Evolutionary conservation across 345 rosid species (phyloP).

Genomic region (Heritiera littoralis): DNA sequence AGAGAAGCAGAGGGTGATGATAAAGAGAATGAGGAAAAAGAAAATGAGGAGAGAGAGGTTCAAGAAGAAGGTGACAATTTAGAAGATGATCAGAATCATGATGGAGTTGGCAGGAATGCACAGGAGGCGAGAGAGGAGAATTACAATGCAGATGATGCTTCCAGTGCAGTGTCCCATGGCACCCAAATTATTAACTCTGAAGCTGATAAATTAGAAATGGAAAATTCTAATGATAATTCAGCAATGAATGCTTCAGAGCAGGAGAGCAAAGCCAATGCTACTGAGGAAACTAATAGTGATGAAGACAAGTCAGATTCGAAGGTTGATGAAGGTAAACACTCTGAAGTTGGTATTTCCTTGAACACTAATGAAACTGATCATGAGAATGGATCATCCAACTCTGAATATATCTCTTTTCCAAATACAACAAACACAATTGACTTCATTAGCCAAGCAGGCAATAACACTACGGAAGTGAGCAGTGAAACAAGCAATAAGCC

Average conservation of each 20-base stretch:
- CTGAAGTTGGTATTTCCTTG: conserved; percentile 18
- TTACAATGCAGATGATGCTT: conserved; percentile 71
- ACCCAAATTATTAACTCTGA: conserved; percentile 40
- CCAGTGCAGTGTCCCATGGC: conserved; percentile 93
- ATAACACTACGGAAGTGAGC: conserved; percentile 30
- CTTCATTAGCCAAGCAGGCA: conserved; percentile 22
- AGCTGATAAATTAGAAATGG: conserved; percentile 39
- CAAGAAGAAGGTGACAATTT: conserved; percentile 39
- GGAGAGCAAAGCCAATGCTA: conserved; percentile 25
- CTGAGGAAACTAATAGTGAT: conserved; percentile 26
- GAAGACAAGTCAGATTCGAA: conserved; percentile 33
- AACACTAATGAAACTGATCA: conserved; percentile 38
- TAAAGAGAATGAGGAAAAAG: conserved; percentile 36
- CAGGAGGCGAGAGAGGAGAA: conserved; percentile 17
- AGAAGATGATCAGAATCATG: background rate
- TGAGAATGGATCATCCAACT: conserved; percentile 20
- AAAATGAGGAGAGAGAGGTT: conserved; percentile 30
- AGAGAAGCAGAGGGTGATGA: conserved; percentile 35
- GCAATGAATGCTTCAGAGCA: conserved; percentile 26
- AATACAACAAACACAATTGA: conserved; percentile 11
- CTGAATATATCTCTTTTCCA: conserved; percentile 21
- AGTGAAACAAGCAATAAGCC: conserved; percentile 34
- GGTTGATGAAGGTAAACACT: conserved; percentile 30
- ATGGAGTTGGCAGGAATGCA: conserved; percentile 1
- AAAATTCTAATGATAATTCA: conserved; percentile 37